Evolutionary conservation across 1,284 basidiomycete species (phyloP).

Genomic region (Hortiboletus rubellus): DNA sequence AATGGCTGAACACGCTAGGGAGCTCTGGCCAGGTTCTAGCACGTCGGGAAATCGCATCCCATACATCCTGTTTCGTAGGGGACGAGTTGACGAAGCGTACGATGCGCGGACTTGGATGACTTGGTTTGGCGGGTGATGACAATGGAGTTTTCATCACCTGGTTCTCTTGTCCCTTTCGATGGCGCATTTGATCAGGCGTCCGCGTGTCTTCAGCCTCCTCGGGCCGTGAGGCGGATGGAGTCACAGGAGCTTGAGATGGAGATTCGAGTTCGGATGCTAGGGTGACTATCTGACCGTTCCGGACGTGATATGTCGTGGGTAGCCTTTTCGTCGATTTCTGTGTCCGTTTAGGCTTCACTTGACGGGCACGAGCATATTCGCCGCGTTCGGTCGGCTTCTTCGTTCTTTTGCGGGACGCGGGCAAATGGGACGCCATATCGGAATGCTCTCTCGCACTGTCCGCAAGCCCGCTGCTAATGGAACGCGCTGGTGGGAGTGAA

Average conservation of each 20-base stretch:
- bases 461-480: neutral
- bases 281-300: conserved; percentile 22
- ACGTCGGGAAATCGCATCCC: neutral
- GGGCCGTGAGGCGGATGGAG: neutral
- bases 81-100: neutral
- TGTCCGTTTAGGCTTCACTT: neutral
- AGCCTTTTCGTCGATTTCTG: neutral
- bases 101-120: neutral
- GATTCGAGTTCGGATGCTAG: neutral
- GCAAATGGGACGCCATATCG: neutral
- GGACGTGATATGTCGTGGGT: conserved; percentile 15
- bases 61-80: conserved; percentile 1
- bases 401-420: conserved; percentile 1
- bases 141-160: neutral
- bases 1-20: conserved; percentile 14
- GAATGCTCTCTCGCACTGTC: neutral
- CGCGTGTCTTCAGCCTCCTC: neutral
- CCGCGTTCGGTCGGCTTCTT: neutral
- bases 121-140: neutral
- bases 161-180: neutral
- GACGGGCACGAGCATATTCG: neutral
- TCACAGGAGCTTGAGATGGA: neutral
- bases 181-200: neutral
- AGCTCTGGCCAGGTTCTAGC: conserved; percentile 20
- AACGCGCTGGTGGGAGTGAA: neutral